Conservation (phyloP, 176 grass and related monocot species). For the Oryza glaberrima region DNA sequence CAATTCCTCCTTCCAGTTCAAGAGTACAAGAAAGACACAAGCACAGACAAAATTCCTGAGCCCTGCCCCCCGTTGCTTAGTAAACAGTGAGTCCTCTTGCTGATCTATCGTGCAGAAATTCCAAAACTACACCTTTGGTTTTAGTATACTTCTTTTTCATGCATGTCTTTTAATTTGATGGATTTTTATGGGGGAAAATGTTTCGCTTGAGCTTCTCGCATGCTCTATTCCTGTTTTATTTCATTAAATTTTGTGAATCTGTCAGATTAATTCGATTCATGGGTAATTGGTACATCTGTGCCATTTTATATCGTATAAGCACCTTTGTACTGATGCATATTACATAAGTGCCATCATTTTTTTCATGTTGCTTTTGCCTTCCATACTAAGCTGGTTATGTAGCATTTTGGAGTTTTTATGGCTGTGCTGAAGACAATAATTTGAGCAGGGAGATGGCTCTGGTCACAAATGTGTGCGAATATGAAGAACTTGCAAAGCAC, state of each 20-base stretch:
- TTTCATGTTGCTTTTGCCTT: too few relatives aligned
- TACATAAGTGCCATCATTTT: too few relatives aligned
- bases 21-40: too few relatives aligned
- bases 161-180: not conserved
- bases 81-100: not conserved
- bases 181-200: not conserved
- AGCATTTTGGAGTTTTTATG: not conserved
- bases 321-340: too few relatives aligned
- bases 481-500: conserved; percentile 70
- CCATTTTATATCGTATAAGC: too few relatives aligned
- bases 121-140: not conserved
- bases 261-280: too few relatives aligned
- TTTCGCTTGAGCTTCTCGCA: not conserved
- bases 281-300: too few relatives aligned
- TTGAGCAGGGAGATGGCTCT: conserved; percentile 52
- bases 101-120: not conserved
- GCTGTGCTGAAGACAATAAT: not conserved
- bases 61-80: too few relatives aligned
- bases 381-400: not conserved
- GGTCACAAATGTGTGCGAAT: conserved; percentile 82
- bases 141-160: not conserved
- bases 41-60: too few relatives aligned
- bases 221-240: not conserved
- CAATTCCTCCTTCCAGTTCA: not conserved
- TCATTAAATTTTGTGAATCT: too few relatives aligned